Conservation (phyloP, 306 rosid genomes). For the Corylus avellana region DNA sequence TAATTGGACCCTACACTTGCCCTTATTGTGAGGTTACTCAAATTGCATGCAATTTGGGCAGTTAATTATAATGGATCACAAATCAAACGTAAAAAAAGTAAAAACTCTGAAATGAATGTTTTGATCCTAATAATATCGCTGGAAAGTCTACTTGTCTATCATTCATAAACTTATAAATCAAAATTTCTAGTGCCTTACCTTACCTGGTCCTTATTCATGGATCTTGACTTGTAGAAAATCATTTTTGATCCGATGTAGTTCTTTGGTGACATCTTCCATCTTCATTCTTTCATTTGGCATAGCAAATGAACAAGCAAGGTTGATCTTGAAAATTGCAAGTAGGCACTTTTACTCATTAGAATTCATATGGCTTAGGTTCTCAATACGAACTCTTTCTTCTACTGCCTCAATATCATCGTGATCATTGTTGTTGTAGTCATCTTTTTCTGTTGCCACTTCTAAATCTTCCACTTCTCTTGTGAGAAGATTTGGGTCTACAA, state of each 20-base stretch:
- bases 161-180: no score
- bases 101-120: no score
- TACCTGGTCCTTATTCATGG: background rate
- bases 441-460: background rate
- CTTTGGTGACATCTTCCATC: conserved; percentile 26
- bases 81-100: no score
- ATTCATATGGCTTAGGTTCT: background rate
- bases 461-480: conserved; percentile 6
- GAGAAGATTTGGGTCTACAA: conserved; percentile 37
- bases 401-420: background rate
- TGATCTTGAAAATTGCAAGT: background rate
- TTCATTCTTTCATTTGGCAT: background rate
- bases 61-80: no score
- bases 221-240: background rate
- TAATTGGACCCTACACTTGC: no score
- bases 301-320: no score
- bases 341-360: background rate
- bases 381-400: background rate
- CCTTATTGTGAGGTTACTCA: no score
- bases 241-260: conserved; percentile 19
- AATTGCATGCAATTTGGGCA: no score
- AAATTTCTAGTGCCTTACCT: background rate
- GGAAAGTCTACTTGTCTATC: no score
- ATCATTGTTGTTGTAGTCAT: no score
- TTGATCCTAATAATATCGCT: no score